Evolutionary conservation across 2,329 filamentous ascomycete genomes (phyloP), one percentile per base, ranked within the genome.

Genomic region (Beauveria scarabaeidicola): DNA sequence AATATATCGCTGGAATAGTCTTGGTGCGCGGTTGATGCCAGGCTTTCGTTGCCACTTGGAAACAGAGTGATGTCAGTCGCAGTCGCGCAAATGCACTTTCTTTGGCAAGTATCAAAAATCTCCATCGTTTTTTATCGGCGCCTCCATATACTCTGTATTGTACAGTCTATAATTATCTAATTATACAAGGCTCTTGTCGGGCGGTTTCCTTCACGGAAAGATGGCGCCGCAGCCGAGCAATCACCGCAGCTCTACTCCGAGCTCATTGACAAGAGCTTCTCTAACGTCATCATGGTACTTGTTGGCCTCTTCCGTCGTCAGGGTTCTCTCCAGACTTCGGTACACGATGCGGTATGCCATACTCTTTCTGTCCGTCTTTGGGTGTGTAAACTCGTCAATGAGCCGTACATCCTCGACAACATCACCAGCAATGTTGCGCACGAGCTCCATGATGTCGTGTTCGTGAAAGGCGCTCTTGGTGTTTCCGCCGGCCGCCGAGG

Each of bases 361-460:
- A 76, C 92, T 97, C 75, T 83, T 88, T 65, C 89, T 81, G 4
- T 87, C 86, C 21, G 89, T 92, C 76, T 89, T 91, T 41, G 92
- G 91, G 73, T 97, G 91, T 52, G 83, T 85, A 72, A 97, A 99
- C 70, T 90, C 83, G 73, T 97, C 94, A 56, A 90, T 84, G 29
- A 95, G 78, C 62, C 78, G 80, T 54, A 97, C 93, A 71, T 96
- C 91, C 75, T 99, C 94, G 40, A 94, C 91, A 23, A 86, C 74
- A 71, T 96, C 89, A 54, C 91, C 92, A 10, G 85, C 90, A 51
- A 93, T 80, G 65, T 86, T 86, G 64, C 94, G 86, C 19, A 97
- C 89, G 60, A 97, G 82, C 74, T 97, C 94, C 93, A 97, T 97
- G 55, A 97, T 79, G 73, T 99, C 94, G 74, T 97, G 97, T 72